Conservation (phyloP, 768 basidiomycete genomes). For the Phallus indusiatus region DNA sequence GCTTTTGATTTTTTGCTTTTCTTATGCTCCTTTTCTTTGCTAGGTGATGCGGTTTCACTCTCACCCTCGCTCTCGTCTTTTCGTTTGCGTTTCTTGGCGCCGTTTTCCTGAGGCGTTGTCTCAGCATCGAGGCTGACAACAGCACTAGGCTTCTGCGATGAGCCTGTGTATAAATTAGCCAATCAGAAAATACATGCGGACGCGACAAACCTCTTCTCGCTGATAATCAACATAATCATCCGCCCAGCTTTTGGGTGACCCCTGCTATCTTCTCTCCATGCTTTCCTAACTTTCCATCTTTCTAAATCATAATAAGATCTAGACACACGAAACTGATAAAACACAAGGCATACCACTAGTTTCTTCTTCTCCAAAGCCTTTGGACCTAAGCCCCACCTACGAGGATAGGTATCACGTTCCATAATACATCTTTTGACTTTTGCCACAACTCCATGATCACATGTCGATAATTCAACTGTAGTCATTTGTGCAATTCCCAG, state of each 20-base stretch:
- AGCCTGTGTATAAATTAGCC: slow-evolving; percentile 12
- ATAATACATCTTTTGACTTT: slow-evolving; percentile 99
- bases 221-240: slow-evolving; percentile 91
- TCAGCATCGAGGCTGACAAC: slow-evolving; percentile 19
- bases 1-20: slow-evolving; percentile 34
- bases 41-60: background rate
- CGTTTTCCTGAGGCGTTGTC: slow-evolving; percentile 31
- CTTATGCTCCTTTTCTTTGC: slow-evolving; percentile 18
- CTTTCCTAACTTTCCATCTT: slow-evolving; percentile 95
- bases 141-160: slow-evolving; percentile 15
- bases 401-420: slow-evolving; percentile 97
- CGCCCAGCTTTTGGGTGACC: slow-evolving; percentile 84
- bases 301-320: slow-evolving; percentile 22
- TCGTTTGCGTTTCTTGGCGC: slow-evolving; percentile 75
- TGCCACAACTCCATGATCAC: slow-evolving; percentile 97
- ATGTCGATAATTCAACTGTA: slow-evolving; percentile 94
- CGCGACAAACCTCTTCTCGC: slow-evolving; percentile 38
- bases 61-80: slow-evolving; percentile 17
- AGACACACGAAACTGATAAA: background rate
- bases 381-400: slow-evolving; percentile 98
- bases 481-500: slow-evolving; percentile 97
- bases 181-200: background rate
- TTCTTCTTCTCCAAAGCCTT: slow-evolving; percentile 97
- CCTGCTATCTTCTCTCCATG: slow-evolving; percentile 85
- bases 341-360: slow-evolving; percentile 40